Percentiles rank a stretch among this genome's conserved stretches.
phyloP scores from a whole-genome alignment of 441 rosid species.

The Hura crepitans region DNA sequence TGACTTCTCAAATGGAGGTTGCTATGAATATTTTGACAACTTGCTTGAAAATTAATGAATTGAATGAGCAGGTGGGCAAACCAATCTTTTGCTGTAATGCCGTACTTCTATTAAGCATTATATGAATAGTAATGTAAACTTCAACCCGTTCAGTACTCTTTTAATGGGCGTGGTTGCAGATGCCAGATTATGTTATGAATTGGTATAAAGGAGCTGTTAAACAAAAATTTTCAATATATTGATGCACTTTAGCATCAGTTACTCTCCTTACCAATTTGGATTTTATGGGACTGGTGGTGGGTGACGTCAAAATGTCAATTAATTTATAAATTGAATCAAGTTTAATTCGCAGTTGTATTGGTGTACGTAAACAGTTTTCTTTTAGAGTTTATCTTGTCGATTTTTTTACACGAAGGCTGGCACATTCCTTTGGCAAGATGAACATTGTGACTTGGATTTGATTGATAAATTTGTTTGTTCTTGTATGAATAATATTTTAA shows the following conservation, averaged over 20 bases:
- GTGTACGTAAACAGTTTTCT: no score
- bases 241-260: conserved; percentile 9
- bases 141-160: not conserved
- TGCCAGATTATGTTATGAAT: conserved; percentile 4
- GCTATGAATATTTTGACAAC: conserved; percentile 78
- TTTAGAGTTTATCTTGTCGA: not conserved
- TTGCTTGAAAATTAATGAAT: conserved; percentile 69
- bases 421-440: not conserved
- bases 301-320: conserved; percentile 12
- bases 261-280: not conserved
- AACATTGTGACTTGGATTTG: not conserved
- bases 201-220: conserved; percentile 10
- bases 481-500: not conserved
- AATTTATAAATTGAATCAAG: conserved; percentile 1
- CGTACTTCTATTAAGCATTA: not conserved
- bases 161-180: conserved; percentile 17
- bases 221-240: not conserved
- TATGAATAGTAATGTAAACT: not conserved
- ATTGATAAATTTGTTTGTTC: conserved; percentile 8
- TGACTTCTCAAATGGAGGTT: conserved; percentile 79
- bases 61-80: conserved; percentile 86
- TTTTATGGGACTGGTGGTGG: conserved; percentile 3
- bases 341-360: not conserved
- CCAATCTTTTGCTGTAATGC: conserved; percentile 17
- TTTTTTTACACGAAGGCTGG: not conserved